Percentiles rank a stretch among this genome's conserved stretches.
These are phyloP conservation scores for Lachnellula cervina DNA, from an alignment of 2,329 filamentous ascomycete species.

Conservation along the genomic window DNA sequence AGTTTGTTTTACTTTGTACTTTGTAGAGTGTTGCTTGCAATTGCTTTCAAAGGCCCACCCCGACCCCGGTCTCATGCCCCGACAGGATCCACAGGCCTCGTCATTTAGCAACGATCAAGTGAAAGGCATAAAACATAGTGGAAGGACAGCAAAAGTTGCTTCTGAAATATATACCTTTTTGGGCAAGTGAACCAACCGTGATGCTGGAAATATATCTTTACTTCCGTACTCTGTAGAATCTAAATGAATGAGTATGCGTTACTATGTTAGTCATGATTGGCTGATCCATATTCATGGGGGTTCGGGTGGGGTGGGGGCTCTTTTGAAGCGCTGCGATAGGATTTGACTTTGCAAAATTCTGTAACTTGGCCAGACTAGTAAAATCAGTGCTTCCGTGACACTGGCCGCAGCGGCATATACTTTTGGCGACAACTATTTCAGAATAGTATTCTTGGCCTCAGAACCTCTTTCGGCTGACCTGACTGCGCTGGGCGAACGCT, in stretches of 20 bases:
- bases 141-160: too few species aligned
- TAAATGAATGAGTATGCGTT: not conserved
- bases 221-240: too few species aligned
- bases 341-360: not conserved
- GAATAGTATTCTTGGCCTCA: too few species aligned
- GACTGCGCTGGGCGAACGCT: too few species aligned
- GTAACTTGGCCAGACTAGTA: not conserved
- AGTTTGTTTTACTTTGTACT: conserved; percentile 6
- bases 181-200: not conserved
- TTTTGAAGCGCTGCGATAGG: not conserved
- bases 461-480: not conserved
- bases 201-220: not conserved
- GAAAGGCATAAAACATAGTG: too few species aligned
- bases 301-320: not conserved
- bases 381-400: not conserved
- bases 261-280: not conserved
- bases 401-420: not conserved
- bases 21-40: not conserved
- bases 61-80: not conserved
- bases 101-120: not conserved
- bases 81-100: conserved; percentile 10
- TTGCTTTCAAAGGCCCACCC: not conserved
- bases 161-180: not conserved
- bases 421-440: too few species aligned
- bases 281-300: not conserved